Conservation (phyloP, 305 asterid species). For the Withania somnifera region DNA sequence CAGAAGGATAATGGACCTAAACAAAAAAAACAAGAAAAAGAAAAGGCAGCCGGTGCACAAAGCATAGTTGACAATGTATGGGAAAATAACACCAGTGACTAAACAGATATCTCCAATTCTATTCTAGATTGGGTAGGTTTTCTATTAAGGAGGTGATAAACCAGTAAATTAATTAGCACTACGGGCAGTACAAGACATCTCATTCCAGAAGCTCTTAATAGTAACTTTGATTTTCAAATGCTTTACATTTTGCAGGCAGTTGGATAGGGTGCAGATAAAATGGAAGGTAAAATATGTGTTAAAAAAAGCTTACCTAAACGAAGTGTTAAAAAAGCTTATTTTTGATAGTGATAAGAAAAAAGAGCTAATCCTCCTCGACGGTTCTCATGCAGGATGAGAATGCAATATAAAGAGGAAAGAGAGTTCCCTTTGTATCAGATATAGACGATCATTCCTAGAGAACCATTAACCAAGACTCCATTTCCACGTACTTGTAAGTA, state of each 20-base stretch:
- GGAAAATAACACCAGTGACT: background rate
- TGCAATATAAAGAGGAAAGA: background rate
- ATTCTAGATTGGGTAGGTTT: background rate
- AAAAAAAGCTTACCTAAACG: background rate
- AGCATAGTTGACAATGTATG: background rate
- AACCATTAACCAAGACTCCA: background rate
- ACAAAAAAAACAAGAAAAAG: too few relatives aligned
- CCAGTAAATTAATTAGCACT: background rate
- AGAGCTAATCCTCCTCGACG: background rate
- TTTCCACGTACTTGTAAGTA: background rate
- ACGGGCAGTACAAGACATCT: too few relatives aligned
- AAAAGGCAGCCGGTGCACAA: too few relatives aligned
- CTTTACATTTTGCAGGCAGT: background rate
- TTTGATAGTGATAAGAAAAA: background rate
- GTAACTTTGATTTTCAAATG: background rate
- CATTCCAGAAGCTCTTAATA: background rate
- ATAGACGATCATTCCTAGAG: background rate
- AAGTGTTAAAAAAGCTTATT: background rate
- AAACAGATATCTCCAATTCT: background rate
- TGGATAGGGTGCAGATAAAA: background rate
- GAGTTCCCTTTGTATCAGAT: background rate
- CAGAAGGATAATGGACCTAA: background rate
- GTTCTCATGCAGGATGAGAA: background rate
- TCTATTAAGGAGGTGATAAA: background rate
- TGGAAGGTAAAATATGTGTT: background rate